These are phyloP conservation scores for Fraxinus sp. DNA, from an alignment of 305 asterid genomes.

Conservation along the genomic window DNA sequence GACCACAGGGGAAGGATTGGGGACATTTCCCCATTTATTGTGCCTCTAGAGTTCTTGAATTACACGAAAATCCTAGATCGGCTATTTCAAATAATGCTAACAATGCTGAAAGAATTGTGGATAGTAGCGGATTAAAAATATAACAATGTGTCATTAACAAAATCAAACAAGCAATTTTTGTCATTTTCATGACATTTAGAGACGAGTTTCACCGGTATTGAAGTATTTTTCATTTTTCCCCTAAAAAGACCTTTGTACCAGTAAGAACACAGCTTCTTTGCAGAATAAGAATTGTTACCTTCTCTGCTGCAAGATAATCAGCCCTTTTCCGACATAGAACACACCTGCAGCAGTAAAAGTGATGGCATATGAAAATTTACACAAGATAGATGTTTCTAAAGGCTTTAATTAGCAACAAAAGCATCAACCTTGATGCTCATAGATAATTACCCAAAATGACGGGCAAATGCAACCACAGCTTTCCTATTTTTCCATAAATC, in stretches of 20 bases:
- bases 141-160: background rate
- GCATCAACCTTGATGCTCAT: slow-evolving; percentile 12
- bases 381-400: background rate
- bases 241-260: background rate
- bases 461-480: slow-evolving; percentile 93
- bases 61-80: background rate
- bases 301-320: slow-evolving; percentile 71
- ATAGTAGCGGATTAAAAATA: background rate
- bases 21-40: background rate
- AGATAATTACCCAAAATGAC: slow-evolving; percentile 79
- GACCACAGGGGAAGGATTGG: background rate
- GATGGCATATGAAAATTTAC: background rate
- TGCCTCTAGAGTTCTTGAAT: background rate
- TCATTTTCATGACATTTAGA: background rate
- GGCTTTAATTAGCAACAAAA: slow-evolving; percentile 11
- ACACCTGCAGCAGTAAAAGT: slow-evolving; percentile 53
- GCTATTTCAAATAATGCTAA: background rate
- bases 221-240: background rate
- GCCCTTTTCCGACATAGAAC: slow-evolving; percentile 92
- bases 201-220: background rate
- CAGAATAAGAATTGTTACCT: slow-evolving; percentile 42
- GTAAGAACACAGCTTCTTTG: background rate
- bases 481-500: slow-evolving; percentile 92
- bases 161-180: background rate
- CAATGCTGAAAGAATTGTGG: background rate